These are phyloP conservation scores for Allodekkera sacchari DNA, from an alignment of 805 yeast genomes.

Conservation along the genomic window DNA sequence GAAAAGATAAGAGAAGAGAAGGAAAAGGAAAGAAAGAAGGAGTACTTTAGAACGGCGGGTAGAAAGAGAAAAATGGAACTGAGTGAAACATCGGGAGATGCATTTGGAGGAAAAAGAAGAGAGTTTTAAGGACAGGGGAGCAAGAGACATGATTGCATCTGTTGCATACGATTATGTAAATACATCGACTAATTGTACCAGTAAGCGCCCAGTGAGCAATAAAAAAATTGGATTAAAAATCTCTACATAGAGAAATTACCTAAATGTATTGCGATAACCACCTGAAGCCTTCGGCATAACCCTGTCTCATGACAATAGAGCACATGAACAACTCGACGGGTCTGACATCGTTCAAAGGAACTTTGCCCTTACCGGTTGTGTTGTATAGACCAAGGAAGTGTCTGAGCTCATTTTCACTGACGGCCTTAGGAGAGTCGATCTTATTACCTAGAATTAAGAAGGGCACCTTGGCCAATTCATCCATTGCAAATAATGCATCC, in stretches of 20 bases:
- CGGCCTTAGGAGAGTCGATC: conserved; percentile 91
- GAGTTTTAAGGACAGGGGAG: conserved; percentile 3
- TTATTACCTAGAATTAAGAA: conserved; percentile 93
- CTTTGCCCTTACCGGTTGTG: conserved; percentile 85
- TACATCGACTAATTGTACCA: neutral
- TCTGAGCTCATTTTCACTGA: conserved; percentile 89
- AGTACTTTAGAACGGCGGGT: conserved; percentile 66
- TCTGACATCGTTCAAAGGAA: conserved; percentile 61
- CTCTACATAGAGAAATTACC: conserved; percentile 4
- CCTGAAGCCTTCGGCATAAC: conserved; percentile 96
- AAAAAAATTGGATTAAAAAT: neutral
- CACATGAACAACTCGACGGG: conserved; percentile 97
- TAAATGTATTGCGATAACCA: conserved; percentile 96
- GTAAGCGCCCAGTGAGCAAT: neutral
- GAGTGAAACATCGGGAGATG: conserved; percentile 17
- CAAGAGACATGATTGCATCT: conserved; percentile 5
- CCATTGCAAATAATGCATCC: conserved; percentile 86
- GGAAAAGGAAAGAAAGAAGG: conserved; percentile 80
- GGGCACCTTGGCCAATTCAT: conserved; percentile 84
- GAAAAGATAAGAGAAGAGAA: conserved; percentile 66
- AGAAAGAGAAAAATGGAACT: conserved; percentile 45
- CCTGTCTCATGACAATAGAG: conserved; percentile 97
- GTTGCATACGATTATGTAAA: neutral
- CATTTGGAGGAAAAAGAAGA: conserved; percentile 20
- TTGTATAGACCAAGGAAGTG: conserved; percentile 78